A percentile compares a stretch with the other conserved stretches of the same genome.
phyloP scores from a whole-genome alignment of 805 yeast genomes.

The Saturnispora serradocipensis region DNA sequence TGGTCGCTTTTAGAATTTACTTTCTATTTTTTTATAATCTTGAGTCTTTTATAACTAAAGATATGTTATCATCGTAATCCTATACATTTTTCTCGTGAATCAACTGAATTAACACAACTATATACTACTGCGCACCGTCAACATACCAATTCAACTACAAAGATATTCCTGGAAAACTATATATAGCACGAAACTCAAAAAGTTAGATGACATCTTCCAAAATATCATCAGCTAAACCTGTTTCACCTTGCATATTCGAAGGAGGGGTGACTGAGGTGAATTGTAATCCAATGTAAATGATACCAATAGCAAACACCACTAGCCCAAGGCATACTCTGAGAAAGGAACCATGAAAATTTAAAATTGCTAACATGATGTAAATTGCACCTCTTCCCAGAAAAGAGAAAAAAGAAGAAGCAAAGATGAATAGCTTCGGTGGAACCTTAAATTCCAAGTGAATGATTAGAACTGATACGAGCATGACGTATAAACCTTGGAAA shows the following conservation, averaged over 20 bases:
- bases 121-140: background rate
- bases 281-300: conserved; percentile 52
- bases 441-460: conserved; percentile 38
- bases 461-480: conserved; percentile 45
- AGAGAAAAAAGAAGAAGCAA: conserved; percentile 59
- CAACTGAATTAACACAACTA: background rate
- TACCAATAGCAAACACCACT: conserved; percentile 51
- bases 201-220: conserved; percentile 26
- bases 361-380: conserved; percentile 41
- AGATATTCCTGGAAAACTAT: background rate
- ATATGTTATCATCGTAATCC: no score
- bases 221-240: conserved; percentile 27
- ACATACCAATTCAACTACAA: background rate
- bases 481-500: conserved; percentile 48
- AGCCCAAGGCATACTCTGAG: conserved; percentile 52
- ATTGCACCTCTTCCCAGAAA: conserved; percentile 68
- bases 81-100: background rate
- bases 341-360: conserved; percentile 39
- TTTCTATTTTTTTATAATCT: no score
- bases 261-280: conserved; percentile 72
- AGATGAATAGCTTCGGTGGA: conserved; percentile 54
- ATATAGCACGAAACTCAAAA: background rate
- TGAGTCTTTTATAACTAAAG: no score
- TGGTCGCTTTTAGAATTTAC: conserved; percentile 34
- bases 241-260: conserved; percentile 61